Evolutionary conservation across 257 asterid species (phyloP).

Genomic region (Fraxinus anomala): DNA sequence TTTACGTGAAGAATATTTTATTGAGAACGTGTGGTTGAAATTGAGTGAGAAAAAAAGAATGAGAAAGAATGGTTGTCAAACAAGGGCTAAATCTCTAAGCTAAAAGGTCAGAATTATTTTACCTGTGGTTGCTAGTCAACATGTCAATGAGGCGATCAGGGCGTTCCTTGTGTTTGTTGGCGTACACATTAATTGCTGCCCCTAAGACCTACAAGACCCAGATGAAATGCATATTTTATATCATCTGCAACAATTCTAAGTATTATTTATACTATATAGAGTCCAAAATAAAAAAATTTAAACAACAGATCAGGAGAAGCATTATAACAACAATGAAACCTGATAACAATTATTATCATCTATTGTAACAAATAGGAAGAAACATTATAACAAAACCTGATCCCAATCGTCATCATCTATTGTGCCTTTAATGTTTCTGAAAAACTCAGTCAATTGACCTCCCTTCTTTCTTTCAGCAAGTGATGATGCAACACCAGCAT

Average conservation of each 20-base stretch:
- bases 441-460: constrained; percentile 89
- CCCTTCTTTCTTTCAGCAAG: constrained; percentile 98
- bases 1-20: too few species aligned
- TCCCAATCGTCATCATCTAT: constrained; percentile 98
- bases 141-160: constrained; percentile 99
- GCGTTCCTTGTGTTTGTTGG: constrained; percentile 95
- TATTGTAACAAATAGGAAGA: constrained; percentile 44
- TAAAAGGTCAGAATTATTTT: background rate
- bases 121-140: constrained; percentile 97
- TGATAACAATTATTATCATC: constrained; percentile 98
- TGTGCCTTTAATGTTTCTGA: constrained; percentile 92
- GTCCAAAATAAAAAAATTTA: background rate
- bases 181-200: constrained; percentile 94
- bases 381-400: constrained; percentile 51
- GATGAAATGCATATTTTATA: constrained; percentile 8
- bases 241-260: constrained; percentile 14
- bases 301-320: constrained; percentile 15
- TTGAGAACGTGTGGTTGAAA: too few species aligned
- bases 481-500: constrained; percentile 95
- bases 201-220: constrained; percentile 73
- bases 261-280: constrained; percentile 3
- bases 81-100: background rate
- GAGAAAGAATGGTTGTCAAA: too few species aligned
- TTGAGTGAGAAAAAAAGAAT: too few species aligned
- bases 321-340: constrained; percentile 35